Evolutionary conservation across 1,284 basidiomycete species (phyloP).

Genomic region (Fomitopsis schrenkii): DNA sequence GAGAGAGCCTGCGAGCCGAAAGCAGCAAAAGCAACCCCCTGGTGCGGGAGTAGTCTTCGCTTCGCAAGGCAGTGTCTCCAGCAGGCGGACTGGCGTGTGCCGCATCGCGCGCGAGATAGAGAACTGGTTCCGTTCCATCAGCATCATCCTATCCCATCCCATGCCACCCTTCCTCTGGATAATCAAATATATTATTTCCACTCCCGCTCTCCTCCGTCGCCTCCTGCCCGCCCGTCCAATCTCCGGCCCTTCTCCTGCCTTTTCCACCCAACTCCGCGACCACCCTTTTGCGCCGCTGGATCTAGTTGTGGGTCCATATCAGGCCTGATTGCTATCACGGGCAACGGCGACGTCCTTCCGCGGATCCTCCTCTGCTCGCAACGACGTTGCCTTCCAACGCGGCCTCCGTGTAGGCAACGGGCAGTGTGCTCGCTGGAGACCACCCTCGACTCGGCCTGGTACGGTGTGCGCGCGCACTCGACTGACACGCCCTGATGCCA

Average conservation of each 20-base stretch:
- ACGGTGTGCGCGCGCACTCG: not conserved
- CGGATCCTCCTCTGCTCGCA: not conserved
- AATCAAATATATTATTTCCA: not conserved
- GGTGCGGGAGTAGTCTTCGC: slow-evolving; percentile 2
- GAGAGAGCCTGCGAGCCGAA: not conserved
- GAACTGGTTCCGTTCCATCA: slow-evolving; percentile 15
- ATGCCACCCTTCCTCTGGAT: not conserved
- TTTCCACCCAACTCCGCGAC: slow-evolving; percentile 4
- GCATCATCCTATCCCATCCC: not conserved
- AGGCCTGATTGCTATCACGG: not conserved
- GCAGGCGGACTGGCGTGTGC: slow-evolving; percentile 9
- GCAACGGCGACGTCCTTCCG: not conserved
- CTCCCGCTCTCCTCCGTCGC: not conserved
- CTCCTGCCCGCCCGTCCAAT: not conserved
- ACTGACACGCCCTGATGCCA: not conserved
- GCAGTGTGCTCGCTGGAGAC: not conserved
- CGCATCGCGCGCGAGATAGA: slow-evolving; percentile 12
- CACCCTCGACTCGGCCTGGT: not conserved
- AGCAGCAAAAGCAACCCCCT: not conserved
- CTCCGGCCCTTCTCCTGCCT: slow-evolving; percentile 3
- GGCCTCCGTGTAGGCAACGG: not conserved
- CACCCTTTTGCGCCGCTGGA: not conserved
- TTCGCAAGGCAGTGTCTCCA: slow-evolving; percentile 6
- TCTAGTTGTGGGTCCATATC: slow-evolving; percentile 4
- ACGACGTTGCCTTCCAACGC: not conserved